Base-by-base conservation (phyloP, 2,329 filamentous ascomycete species). In the Trematosphaeria pertusa region DNA sequence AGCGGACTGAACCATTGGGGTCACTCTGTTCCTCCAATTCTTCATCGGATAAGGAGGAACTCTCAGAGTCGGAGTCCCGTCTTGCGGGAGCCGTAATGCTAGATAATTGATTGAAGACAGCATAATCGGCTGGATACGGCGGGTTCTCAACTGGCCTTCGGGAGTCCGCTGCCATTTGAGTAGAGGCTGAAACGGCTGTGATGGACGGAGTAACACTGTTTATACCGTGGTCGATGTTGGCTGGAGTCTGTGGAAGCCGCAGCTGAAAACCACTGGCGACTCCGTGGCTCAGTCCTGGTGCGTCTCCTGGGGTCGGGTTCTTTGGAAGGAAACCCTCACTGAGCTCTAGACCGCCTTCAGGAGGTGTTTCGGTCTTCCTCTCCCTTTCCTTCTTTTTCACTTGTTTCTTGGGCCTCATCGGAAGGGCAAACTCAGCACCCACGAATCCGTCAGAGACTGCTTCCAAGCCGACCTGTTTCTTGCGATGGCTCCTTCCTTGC, bases 31-130 rank as follows among this genome's bases (percentile, higher is more conserved):
- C 22, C 7, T 37, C 39, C 5, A 30, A 42, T 8, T 53, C 52
- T 18, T 39, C 32, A n/a, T 20, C 20, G 12, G 20, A n/a, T n/a
- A n/a, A n/a, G n/a, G n/a, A n/a, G n/a, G n/a, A n/a, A n/a, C n/a
- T 9, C 14, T 33, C 32, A 18, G 34, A 45, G 8, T 41, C 43
- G 20, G 32, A 38, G 3, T 35, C 26, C 3, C 37, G 35, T 12
- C 46, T 37, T 9, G 37, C n/a, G 30, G 48, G 53, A 17, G 50
- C 54, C 18, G 43, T 53, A 4, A 56, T 41, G 9, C 34, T 43
- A n/a, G 50, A 48, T 15, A 58, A 33, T 24, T 56, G 54, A 34
- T 48, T 18, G 11, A 30, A 10, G 18, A 37, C n/a, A 7, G 30
- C 3, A 20, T 15, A 6, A 10, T 5, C 5, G 18, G 19, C 21